Evolutionary conservation across 1,284 basidiomycete species (phyloP).

Genomic region (Boletus semigastroideus): DNA sequence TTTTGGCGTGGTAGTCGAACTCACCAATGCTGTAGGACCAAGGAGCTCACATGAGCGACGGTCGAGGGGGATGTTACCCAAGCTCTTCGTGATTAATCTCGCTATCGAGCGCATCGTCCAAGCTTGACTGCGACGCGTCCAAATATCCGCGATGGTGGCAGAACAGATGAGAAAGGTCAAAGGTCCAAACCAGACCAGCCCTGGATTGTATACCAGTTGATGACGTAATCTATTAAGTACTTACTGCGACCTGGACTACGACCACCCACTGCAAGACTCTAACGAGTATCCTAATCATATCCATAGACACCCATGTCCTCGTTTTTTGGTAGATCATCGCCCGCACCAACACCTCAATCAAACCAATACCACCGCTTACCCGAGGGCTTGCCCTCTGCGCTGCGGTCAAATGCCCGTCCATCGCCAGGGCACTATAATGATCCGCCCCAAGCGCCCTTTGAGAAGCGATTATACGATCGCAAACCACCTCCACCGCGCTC

Average conservation of each 20-base stretch:
- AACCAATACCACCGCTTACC: constrained; percentile 51
- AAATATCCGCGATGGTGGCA: not conserved
- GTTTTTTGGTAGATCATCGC: constrained; percentile 48
- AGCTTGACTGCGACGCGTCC: not conserved
- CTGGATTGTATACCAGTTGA: no score
- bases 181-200: not conserved
- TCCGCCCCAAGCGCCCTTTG: constrained; percentile 45
- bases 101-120: constrained; percentile 15
- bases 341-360: constrained; percentile 38
- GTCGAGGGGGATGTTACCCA: constrained; percentile 49
- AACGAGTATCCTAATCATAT: not conserved
- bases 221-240: constrained; percentile 21
- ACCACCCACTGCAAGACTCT: no score
- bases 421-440: constrained; percentile 51
- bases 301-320: constrained; percentile 34
- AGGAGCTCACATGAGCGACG: constrained; percentile 60
- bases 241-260: not conserved
- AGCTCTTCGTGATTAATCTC: constrained; percentile 3
- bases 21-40: constrained; percentile 66
- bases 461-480: constrained; percentile 51
- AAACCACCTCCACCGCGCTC: constrained; percentile 38
- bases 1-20: constrained; percentile 23
- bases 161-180: not conserved
- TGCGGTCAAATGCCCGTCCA: constrained; percentile 20
- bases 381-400: constrained; percentile 24